A percentile compares a stretch with the other conserved stretches of the same genome.
phyloP scores from a whole-genome alignment of 495 filamentous ascomycete genomes.

The Penicillium verhagenii region DNA sequence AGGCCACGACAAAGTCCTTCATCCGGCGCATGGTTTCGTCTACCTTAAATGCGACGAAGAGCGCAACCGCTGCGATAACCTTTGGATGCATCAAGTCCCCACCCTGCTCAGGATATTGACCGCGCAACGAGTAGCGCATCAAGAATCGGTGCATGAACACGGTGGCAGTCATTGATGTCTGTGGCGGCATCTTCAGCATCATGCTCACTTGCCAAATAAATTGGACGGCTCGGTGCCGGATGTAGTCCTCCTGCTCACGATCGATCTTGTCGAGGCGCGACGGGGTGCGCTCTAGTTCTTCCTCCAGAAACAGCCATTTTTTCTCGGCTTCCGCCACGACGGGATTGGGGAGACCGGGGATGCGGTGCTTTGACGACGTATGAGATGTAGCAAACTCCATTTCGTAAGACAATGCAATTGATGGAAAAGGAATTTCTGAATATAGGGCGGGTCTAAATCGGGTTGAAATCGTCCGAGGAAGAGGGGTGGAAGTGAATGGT shows the following conservation, averaged over 20 bases:
- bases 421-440: no score
- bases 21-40: conserved; percentile 95
- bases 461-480: no score
- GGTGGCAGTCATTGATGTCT: conserved; percentile 87
- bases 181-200: conserved; percentile 85
- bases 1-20: conserved; percentile 86
- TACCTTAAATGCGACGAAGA: conserved; percentile 94
- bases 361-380: conserved; percentile 35
- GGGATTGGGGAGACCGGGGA: conserved; percentile 48
- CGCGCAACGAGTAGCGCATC: conserved; percentile 69
- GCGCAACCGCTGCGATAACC: conserved; percentile 80
- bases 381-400: conserved; percentile 37
- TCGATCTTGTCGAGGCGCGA: conserved; percentile 81
- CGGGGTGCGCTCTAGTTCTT: conserved; percentile 78
- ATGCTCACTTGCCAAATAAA: conserved; percentile 95
- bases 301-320: conserved; percentile 89
- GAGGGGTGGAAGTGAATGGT: no score
- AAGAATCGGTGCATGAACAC: conserved; percentile 94
- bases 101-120: conserved; percentile 52
- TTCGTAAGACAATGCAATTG: neutral
- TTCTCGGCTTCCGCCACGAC: conserved; percentile 53
- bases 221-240: conserved; percentile 86
- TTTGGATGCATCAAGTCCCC: conserved; percentile 69
- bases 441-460: no score
- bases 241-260: conserved; percentile 68